Evolutionary conservation across 495 filamentous ascomycete species (phyloP), one percentile per base, ranked within the genome.

Genomic region (Penicillium silybi): DNA sequence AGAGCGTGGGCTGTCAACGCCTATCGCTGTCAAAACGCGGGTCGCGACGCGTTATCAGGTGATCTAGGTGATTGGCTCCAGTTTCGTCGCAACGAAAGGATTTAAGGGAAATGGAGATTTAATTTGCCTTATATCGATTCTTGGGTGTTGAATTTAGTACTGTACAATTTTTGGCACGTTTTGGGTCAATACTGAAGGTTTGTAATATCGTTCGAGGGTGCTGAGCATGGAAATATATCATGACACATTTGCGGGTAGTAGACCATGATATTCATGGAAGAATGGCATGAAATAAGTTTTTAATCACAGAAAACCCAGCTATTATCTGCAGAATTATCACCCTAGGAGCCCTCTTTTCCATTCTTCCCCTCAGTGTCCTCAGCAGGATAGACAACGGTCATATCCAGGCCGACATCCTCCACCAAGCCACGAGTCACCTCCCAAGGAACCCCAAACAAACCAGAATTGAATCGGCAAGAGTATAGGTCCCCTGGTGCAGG

Each of bases 391-490:
- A 67, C 59, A 34, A 71, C 68, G 41, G 57, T 65, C 41, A 71
- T 46, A 1, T 50, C 46, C 32, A 71, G 42, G 3, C 52, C 62
- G 0, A 44, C 44, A 2, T 53, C 41, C 22, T 65, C 62, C 51
- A 71, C 17, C 6, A 65, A 34, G 22, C 37, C 18, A 34, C 53
- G 51, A 15, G 69, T 65, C 8, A 38, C 42, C n/a, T 47, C 29
- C 70, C 70, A 74, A 19, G 65, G 58, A 15, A 78, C 72, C 1
- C 50, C 59, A 51, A 77, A 78, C 6, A 70, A 44, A 2, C 73
- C 73, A 19, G 72, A 68, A 48, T 78, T 78, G 19, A 78, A 74
- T 2, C 67, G 63, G 50, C 76, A 77, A 3, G 68, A 61, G 49
- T 58, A 71, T 0, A 76, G 52, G 13, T 53, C 56, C 0, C 48